Evolutionary conservation across 2,329 filamentous ascomycete species (phyloP), one percentile per base, ranked within the genome.

Genomic region (Epicoccum nigrum): DNA sequence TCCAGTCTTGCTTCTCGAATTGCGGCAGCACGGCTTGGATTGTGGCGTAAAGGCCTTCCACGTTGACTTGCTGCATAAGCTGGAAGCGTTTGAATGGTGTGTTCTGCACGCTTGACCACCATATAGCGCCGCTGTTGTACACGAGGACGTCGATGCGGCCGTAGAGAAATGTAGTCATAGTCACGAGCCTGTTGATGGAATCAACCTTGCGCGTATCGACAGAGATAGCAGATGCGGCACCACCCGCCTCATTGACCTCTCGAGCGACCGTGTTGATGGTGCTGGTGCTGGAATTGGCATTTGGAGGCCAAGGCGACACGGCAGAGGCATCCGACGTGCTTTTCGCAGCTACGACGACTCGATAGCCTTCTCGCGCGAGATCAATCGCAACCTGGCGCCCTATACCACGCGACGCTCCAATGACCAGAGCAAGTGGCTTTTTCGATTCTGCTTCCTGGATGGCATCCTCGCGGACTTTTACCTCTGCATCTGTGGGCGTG

Each of bases 101-200:
- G 38, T 86, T 82, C 43, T 86, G 81, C 0, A 95, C 84, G 1
- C 87, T 82, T 0, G 87, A 83, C 89, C 90, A 93, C 86, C 87
- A 94, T 59, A 95, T 92, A 2, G 90, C 90, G 32, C 90, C 90
- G 0, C 87, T 86, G 70, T 94, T 95, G 77, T 95, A 95, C 40
- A 94, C 72, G 2, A 95, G 74, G 0, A 88, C 86, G 67, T 94
- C 89, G 3, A 95, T 76, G 17, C 81, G 82, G 34, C 81, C 80
- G 62, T 88, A 87, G 4, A 71, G 77, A 63, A 75, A 57, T 4
- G 88, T 74, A 0, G 86, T 86, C 47, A 79, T 70, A 17, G 37
- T n/a, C 8, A 54, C 15, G 20, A 54, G 51, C 4, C 8, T 4
- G 19, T 21, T 34, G 41, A 50, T 34, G 6, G 39, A 20, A 11